These are phyloP conservation scores for Clarireedia paspali DNA, from an alignment of 2,329 filamentous ascomycete genomes.

Conservation along the genomic window DNA sequence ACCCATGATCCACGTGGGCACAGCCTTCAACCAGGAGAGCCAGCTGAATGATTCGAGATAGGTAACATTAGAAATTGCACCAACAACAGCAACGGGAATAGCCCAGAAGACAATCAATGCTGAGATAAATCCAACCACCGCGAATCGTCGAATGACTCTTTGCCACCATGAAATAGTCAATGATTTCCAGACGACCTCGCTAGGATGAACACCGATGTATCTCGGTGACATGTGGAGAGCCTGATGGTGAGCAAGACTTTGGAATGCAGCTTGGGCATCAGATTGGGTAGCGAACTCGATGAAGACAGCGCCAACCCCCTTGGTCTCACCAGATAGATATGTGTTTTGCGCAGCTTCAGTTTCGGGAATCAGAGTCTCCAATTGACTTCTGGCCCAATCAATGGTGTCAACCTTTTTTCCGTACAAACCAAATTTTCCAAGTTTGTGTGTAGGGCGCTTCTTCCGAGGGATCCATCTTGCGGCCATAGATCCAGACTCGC, in stretches of 20 bases:
- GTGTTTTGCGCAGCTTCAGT: constrained; percentile 60
- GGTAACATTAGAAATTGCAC: constrained; percentile 76
- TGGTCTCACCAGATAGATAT: constrained; percentile 57
- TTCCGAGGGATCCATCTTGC: constrained; percentile 67
- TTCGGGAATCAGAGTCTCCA: constrained; percentile 66
- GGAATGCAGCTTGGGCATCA: constrained; percentile 79
- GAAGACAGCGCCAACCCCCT: constrained; percentile 62
- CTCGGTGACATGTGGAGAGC: constrained; percentile 77
- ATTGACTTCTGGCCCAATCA: constrained; percentile 74
- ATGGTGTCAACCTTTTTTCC: constrained; percentile 93
- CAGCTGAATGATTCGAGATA: constrained; percentile 59
- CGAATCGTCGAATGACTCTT: constrained; percentile 62
- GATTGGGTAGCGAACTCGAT: constrained; percentile 81
- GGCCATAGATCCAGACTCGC: constrained; percentile 63
- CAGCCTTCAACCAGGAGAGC: constrained; percentile 63
- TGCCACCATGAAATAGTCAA: constrained; percentile 84
- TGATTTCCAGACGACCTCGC: constrained; percentile 82
- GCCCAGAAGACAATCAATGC: constrained; percentile 84
- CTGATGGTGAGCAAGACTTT: constrained; percentile 80
- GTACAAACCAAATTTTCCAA: constrained; percentile 60
- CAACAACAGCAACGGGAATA: constrained; percentile 68
- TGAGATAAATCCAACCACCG: constrained; percentile 63
- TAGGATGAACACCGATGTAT: constrained; percentile 73
- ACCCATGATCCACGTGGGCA: constrained; percentile 67
- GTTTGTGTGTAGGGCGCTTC: constrained; percentile 68